These are phyloP conservation scores for maize (Zea mays) DNA, from an alignment of 176 grass and related monocot genomes.

Conservation along the genomic window DNA sequence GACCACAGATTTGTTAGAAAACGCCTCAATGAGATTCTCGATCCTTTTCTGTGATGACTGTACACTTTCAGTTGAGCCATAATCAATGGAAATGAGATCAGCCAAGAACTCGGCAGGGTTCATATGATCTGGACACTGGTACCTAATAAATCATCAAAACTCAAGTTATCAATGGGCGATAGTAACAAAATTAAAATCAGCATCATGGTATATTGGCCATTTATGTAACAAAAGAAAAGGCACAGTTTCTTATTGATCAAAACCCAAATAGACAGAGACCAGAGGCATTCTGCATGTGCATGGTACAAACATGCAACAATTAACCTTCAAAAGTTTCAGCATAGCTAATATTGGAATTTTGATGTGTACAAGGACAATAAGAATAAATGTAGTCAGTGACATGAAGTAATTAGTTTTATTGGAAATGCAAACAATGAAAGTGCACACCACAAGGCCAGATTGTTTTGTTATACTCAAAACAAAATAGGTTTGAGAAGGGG, in stretches of 20 bases:
- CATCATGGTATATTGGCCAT: slow-evolving; percentile 14
- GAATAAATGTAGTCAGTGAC: not conserved
- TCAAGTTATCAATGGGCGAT: slow-evolving; percentile 32
- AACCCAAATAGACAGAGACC: not conserved
- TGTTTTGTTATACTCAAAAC: slow-evolving; percentile 7
- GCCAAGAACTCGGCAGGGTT: slow-evolving; percentile 98
- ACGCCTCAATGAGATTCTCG: slow-evolving; percentile 75
- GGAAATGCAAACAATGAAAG: not conserved
- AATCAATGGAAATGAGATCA: slow-evolving; percentile 94
- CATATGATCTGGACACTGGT: slow-evolving; percentile 85
- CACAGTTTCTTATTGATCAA: not conserved
- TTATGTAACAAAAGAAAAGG: slow-evolving; percentile 8
- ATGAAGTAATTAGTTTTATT: not conserved
- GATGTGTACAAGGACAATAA: not conserved
- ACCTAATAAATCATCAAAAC: slow-evolving; percentile 54
- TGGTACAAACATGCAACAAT: not conserved
- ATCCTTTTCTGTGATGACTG: slow-evolving; percentile 70
- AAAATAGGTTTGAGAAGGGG: not conserved
- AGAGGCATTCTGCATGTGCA: slow-evolving; percentile 1
- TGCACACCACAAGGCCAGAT: not conserved
- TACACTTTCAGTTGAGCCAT: slow-evolving; percentile 77
- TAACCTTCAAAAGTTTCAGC: not conserved
- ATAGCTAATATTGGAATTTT: slow-evolving; percentile 11
- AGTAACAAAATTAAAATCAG: slow-evolving; percentile 19
- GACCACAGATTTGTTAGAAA: slow-evolving; percentile 52